Evolutionary conservation across 768 basidiomycete genomes (phyloP).

Genomic region (Rossbeevera mucosa): DNA sequence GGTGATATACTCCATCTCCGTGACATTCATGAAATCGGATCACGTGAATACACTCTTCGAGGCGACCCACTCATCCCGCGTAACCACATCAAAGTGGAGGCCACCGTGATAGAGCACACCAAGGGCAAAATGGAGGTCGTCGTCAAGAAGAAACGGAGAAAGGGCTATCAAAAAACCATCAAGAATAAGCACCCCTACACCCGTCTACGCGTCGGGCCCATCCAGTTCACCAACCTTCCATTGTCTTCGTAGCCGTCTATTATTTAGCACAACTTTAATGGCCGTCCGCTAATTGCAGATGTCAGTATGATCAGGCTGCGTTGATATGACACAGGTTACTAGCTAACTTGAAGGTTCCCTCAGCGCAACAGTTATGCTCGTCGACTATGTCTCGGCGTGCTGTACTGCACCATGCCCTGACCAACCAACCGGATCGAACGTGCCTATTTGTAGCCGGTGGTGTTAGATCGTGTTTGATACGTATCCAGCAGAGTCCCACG

Average conservation of each 20-base stretch:
- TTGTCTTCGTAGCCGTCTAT: conserved; percentile 24
- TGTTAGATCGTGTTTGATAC: not conserved
- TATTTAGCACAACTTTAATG: conserved; percentile 3
- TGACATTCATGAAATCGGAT: conserved; percentile 90
- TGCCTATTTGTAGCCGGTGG: too few species aligned
- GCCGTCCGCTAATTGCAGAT: not conserved
- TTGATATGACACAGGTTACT: not conserved
- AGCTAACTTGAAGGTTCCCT: not conserved
- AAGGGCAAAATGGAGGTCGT: conserved; percentile 89
- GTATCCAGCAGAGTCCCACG: not conserved
- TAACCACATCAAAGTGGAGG: conserved; percentile 65
- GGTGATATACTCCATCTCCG: conserved; percentile 82
- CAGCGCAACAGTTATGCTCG: not conserved
- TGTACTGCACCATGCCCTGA: not conserved
- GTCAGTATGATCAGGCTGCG: not conserved
- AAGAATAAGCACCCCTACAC: conserved; percentile 94
- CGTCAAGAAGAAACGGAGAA: conserved; percentile 97
- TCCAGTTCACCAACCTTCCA: conserved; percentile 43
- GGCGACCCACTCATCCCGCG: conserved; percentile 68
- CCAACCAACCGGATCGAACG: not conserved
- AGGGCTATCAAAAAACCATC: conserved; percentile 94
- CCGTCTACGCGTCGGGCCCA: conserved; percentile 85
- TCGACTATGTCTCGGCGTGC: not conserved
- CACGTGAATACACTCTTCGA: conserved; percentile 89
- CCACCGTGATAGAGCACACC: conserved; percentile 97